phyloP scores from a whole-genome alignment of 2,329 filamentous ascomycete species.

The Tothia fuscella region DNA sequence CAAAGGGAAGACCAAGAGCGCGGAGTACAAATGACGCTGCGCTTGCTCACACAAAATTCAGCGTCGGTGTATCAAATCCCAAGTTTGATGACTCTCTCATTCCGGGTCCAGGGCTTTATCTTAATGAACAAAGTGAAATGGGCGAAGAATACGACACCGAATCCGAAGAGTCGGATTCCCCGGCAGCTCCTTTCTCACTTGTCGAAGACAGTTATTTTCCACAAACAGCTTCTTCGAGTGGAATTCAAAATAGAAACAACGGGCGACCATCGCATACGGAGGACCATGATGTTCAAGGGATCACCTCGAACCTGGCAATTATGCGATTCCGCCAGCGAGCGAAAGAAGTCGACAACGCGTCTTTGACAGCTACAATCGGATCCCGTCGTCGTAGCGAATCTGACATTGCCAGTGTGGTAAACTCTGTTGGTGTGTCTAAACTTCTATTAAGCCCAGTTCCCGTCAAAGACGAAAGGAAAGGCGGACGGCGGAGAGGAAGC shows the following conservation, averaged over 20 bases:
- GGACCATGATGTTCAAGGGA: not conserved
- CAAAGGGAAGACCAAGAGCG: conserved; percentile 29
- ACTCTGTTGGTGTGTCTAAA: conserved; percentile 49
- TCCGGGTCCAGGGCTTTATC: conserved; percentile 38
- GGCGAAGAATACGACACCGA: conserved; percentile 16
- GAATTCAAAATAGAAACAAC: not conserved
- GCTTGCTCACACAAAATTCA: conserved; percentile 16
- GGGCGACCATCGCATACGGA: not conserved
- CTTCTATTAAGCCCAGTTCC: conserved; percentile 39
- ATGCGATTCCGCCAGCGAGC: conserved; percentile 37
- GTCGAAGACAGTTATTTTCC: not conserved
- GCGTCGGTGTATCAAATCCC: conserved; percentile 17
- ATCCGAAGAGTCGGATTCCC: conserved; percentile 8
- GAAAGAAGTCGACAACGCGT: conserved; percentile 41
- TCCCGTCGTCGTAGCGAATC: conserved; percentile 53
- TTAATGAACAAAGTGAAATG: conserved; percentile 27
- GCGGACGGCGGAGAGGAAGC: conserved; percentile 37
- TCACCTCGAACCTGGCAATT: conserved; percentile 44
- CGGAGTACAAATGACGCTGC: conserved; percentile 35
- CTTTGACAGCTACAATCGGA: conserved; percentile 55
- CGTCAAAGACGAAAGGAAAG: conserved; percentile 23
- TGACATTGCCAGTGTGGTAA: conserved; percentile 48
- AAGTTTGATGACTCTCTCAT: conserved; percentile 29
- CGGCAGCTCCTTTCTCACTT: not conserved
- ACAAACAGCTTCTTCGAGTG: not conserved